These are phyloP conservation scores for Suillus hirtellus DNA, from an alignment of 768 basidiomycete genomes.

Conservation along the genomic window DNA sequence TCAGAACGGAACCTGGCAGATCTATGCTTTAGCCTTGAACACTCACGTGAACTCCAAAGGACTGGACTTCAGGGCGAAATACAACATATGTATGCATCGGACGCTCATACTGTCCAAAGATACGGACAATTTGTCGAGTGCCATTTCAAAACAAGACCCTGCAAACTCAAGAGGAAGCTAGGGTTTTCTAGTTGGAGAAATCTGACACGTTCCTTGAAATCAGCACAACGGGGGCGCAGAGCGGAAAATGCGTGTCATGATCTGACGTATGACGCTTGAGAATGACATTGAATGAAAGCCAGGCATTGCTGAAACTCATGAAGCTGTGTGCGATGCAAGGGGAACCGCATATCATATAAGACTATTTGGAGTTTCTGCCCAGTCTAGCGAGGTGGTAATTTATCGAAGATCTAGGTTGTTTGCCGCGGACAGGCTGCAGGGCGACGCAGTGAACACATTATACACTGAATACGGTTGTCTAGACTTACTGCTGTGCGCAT, in stretches of 20 bases:
- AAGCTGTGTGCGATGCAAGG: not conserved
- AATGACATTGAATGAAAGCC: not conserved
- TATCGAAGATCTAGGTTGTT: conserved; percentile 72
- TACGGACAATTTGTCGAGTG: conserved; percentile 44
- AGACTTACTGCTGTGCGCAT: conserved; percentile 83
- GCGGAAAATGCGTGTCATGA: not conserved
- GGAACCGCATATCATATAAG: conserved; percentile 1
- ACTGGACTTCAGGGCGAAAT: conserved; percentile 42
- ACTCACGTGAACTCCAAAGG: conserved; percentile 35
- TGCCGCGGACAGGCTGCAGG: conserved; percentile 64
- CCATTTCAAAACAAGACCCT: conserved; percentile 36
- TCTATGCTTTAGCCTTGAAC: conserved; percentile 46
- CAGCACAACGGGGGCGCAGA: not conserved
- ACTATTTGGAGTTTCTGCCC: conserved; percentile 71
- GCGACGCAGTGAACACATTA: conserved; percentile 6
- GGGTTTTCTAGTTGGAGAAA: conserved; percentile 27
- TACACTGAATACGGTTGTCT: conserved; percentile 2
- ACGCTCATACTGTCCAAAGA: conserved; percentile 41
- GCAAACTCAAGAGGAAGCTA: conserved; percentile 28
- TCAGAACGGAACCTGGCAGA: conserved; percentile 38
- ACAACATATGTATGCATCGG: conserved; percentile 50
- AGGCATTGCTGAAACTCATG: not conserved
- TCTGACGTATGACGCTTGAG: not conserved
- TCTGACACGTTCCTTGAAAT: not conserved
- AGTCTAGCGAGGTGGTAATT: conserved; percentile 89